Evolutionary conservation across 2,329 filamentous ascomycete species (phyloP).

Genomic region (Xenoacremonium recifei): DNA sequence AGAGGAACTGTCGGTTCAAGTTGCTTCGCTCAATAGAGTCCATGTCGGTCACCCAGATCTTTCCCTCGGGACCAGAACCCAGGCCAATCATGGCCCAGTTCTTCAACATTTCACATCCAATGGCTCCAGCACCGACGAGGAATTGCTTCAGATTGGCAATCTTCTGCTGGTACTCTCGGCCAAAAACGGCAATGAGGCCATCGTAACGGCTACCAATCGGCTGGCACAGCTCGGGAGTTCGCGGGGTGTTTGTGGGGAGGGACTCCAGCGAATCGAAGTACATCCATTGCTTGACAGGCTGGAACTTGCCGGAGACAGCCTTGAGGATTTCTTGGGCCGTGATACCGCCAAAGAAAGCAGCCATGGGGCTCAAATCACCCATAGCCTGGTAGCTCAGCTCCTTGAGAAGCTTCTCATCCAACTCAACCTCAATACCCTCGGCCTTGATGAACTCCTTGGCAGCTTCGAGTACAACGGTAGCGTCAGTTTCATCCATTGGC

Average conservation of each 20-base stretch:
- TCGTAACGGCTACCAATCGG: slow-evolving; percentile 86
- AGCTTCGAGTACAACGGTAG: slow-evolving; percentile 71
- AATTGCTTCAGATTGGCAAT: slow-evolving; percentile 88
- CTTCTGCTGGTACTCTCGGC: slow-evolving; percentile 90
- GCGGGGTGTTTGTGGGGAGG: slow-evolving; percentile 69
- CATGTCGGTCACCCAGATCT: slow-evolving; percentile 94
- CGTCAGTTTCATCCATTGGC: slow-evolving; percentile 83
- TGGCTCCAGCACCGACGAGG: slow-evolving; percentile 92
- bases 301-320: slow-evolving; percentile 95
- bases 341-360: slow-evolving; percentile 91
- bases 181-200: slow-evolving; percentile 95
- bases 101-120: slow-evolving; percentile 98
- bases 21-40: slow-evolving; percentile 99
- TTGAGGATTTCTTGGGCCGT: slow-evolving; percentile 94
- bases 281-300: slow-evolving; percentile 91
- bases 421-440: slow-evolving; percentile 65
- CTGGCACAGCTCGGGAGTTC: slow-evolving; percentile 85
- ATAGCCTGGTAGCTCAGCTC: slow-evolving; percentile 93
- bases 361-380: slow-evolving; percentile 88
- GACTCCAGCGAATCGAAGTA: slow-evolving; percentile 99
- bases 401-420: slow-evolving; percentile 88
- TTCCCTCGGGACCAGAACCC: slow-evolving; percentile 81
- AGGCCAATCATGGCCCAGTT: slow-evolving; percentile 99
- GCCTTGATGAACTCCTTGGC: slow-evolving; percentile 72
- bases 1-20: slow-evolving; percentile 94